Evolutionary conservation across 176 grass and related monocot species (phyloP), one percentile per base, ranked within the genome.

Genomic region (Pharus latifolius): DNA sequence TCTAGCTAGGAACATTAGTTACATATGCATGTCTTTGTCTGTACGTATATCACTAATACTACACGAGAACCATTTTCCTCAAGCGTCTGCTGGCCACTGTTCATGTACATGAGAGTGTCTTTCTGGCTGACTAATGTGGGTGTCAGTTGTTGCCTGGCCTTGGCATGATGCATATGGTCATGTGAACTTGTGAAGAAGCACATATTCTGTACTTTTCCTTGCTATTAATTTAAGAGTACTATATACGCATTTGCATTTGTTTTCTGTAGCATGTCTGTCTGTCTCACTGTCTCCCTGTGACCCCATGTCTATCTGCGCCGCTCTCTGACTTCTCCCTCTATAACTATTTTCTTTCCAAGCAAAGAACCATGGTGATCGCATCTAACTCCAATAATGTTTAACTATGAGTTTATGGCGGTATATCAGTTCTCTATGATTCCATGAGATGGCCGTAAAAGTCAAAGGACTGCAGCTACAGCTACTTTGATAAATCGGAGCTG

Each of bases 401-500:
- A 50, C 29, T 25, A 56, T 46, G 49, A 60, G 60, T 52, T 31
- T n/a, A n/a, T 14, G 35, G 2, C 20, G 43, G 18, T 29, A 22
- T 3, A 32, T 16, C 47, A 41, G 46, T 50, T 43, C 48, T 11
- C 25, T 49, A 42, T 30, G 74, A 77, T 77, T 66, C 74, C 33
- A 65, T 34, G 22, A 44, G 25, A 45, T 55, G 60, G 60, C 55
- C 74, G 8, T 15, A 55, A 47, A 80, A 47, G 68, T 80, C 59
- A 72, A 80, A 47, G 55, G 67, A 34, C 14, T 24, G 57, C 56
- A 56, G 38, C 68, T 62, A 52, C 77, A 53, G 32, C 19, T 14
- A 35, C 22, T 48, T 56, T 46, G 47, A 65, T 65, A 72, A 46
- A 44, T 60, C 42, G 17, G 69, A 31, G 46, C 45, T 79, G 82